phyloP scores from a whole-genome alignment of 2,329 filamentous ascomycete genomes.

The Claviceps purpurea region DNA sequence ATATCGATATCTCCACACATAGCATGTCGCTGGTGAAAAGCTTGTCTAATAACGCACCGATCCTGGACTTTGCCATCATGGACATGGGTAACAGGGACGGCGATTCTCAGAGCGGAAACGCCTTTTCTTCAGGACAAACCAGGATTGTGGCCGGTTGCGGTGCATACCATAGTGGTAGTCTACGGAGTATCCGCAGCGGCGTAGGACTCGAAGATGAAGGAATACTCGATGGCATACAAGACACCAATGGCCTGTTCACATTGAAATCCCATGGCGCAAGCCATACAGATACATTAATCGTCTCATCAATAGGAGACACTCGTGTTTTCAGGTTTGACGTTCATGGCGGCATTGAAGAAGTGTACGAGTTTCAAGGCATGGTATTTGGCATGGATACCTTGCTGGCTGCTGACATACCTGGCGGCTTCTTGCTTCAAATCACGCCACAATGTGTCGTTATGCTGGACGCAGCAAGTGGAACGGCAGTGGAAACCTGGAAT shows the following conservation, averaged over 20 bases:
- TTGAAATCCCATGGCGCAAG: conserved; percentile 37
- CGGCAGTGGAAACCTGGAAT: conserved; percentile 45
- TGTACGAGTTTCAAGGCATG: conserved; percentile 63
- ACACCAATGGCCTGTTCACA: conserved; percentile 61
- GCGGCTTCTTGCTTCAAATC: conserved; percentile 59
- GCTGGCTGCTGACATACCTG: conserved; percentile 50
- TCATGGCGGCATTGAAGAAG: conserved; percentile 72
- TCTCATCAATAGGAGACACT: conserved; percentile 74
- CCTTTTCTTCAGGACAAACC: conserved; percentile 90
- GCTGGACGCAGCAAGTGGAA: conserved; percentile 43
- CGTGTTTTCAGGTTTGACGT: conserved; percentile 65
- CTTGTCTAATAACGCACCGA: conserved; percentile 65
- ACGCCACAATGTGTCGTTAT: conserved; percentile 52
- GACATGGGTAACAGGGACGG: conserved; percentile 80
- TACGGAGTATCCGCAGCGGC: conserved; percentile 84
- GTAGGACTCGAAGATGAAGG: conserved; percentile 84
- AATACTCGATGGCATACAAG: conserved; percentile 63
- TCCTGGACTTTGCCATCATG: conserved; percentile 91
- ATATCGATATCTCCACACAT: conserved; percentile 30
- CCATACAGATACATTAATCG: conserved; percentile 56
- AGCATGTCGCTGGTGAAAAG: conserved; percentile 57
- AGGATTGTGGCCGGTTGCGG: conserved; percentile 88
- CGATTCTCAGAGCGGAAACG: conserved; percentile 61
- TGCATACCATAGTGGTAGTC: conserved; percentile 73
- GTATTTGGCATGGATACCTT: conserved; percentile 59